Percentiles rank a stretch among this genome's conserved stretches.
Conservation (phyloP, 208 protist species). For the Trypanosoma cruzi region DNA sequence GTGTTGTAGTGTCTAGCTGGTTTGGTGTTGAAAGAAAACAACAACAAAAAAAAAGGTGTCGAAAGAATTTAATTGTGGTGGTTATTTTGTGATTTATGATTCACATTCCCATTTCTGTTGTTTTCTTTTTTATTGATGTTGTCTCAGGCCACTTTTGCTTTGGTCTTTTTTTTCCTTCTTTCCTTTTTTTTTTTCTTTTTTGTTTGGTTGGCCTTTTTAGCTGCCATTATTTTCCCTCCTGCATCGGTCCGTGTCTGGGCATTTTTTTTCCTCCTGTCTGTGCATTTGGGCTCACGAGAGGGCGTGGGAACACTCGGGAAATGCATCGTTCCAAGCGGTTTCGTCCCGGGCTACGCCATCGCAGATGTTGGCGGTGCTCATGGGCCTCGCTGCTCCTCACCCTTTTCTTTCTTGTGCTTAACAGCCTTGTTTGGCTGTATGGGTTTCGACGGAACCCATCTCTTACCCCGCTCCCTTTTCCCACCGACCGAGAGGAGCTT, state of each 20-base stretch:
- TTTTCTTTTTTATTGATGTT: not conserved
- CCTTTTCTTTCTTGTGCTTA: slow-evolving; percentile 6
- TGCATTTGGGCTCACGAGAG: not conserved
- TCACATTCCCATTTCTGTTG: not conserved
- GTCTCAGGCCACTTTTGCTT: slow-evolving; percentile 12
- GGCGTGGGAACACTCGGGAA: not conserved
- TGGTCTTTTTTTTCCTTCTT: slow-evolving; percentile 11
- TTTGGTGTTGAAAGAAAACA: not conserved
- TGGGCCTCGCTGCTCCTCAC: not conserved
- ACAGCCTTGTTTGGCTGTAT: slow-evolving; percentile 5
- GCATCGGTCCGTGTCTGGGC: not conserved
- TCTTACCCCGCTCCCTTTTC: not conserved
- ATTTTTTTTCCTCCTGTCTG: not conserved
- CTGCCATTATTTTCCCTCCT: not conserved
- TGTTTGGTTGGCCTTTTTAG: not conserved
- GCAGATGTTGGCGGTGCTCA: not conserved
- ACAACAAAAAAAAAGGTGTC: not conserved
- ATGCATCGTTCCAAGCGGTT: slow-evolving; percentile 10
- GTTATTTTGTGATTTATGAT: not conserved
- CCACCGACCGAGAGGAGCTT: not conserved
- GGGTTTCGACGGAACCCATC: not conserved
- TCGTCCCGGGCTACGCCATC: not conserved
- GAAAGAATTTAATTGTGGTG: not conserved
- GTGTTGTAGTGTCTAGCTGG: not conserved
- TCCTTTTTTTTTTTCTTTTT: not conserved